These are phyloP conservation scores for sweet orange (Citrus sinensis) DNA, from an alignment of 345 rosid species.

Conservation along the genomic window DVS_A1.0 CM039168.1:189001-189500, in stretches of 20 bases:
- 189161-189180: slow-evolving; percentile 40
- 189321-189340: background rate
- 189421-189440: background rate
- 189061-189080: slow-evolving; percentile 41
- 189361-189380: background rate
- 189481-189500: background rate
- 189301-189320: background rate
- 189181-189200: slow-evolving; percentile 50
- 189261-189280: background rate
- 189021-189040: slow-evolving; percentile 31
- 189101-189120: slow-evolving; percentile 46
- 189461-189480: background rate
- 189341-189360: background rate
- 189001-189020: slow-evolving; percentile 38
- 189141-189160: slow-evolving; percentile 38
- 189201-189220: slow-evolving; percentile 27
- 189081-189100: slow-evolving; percentile 30
- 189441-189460: background rate
- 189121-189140: slow-evolving; percentile 43
- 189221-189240: background rate
- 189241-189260: background rate
- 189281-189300: background rate
- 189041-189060: slow-evolving; percentile 44
- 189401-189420: background rate
- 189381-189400: background rate